Conservation (phyloP, 176 grass and related monocot species). For the Oryza meyeriana region DNA sequence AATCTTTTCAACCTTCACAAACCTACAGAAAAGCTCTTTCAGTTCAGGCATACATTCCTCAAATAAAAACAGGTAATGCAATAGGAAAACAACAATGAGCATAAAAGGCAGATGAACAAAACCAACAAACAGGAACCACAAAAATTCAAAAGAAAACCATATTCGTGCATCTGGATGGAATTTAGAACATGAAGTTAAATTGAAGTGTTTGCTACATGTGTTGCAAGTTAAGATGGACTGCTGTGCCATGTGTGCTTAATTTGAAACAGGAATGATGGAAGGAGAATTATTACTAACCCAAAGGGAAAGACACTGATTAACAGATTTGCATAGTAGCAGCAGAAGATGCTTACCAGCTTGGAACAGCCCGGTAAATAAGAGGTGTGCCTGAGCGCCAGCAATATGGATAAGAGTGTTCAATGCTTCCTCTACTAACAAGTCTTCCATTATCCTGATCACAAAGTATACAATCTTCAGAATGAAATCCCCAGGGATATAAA, state of each 20-base stretch:
- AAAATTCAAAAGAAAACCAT: conserved; percentile 8
- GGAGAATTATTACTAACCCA: conserved; percentile 7
- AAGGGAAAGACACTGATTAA: conserved; percentile 21
- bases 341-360: conserved; percentile 84
- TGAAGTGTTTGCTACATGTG: conserved; percentile 8
- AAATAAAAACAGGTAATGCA: conserved; percentile 20
- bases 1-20: conserved; percentile 96
- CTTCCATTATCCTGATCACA: conserved; percentile 91
- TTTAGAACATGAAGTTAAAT: conserved; percentile 5
- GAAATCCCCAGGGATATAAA: neutral
- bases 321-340: conserved; percentile 28
- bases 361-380: conserved; percentile 95
- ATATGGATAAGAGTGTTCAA: conserved; percentile 96
- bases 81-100: neutral
- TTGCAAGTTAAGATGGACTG: conserved; percentile 11
- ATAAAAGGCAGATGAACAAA: conserved; percentile 7
- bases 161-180: neutral
- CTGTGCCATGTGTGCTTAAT: conserved; percentile 5
- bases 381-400: conserved; percentile 98
- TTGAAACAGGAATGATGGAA: neutral
- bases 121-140: conserved; percentile 14
- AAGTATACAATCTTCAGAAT: conserved; percentile 18
- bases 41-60: conserved; percentile 34
- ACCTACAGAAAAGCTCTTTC: conserved; percentile 58
- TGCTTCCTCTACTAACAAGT: conserved; percentile 77